Evolutionary conservation across 108 stramenopile species (phyloP).

Genomic region (Chaetoceros tenuissimus): DNA sequence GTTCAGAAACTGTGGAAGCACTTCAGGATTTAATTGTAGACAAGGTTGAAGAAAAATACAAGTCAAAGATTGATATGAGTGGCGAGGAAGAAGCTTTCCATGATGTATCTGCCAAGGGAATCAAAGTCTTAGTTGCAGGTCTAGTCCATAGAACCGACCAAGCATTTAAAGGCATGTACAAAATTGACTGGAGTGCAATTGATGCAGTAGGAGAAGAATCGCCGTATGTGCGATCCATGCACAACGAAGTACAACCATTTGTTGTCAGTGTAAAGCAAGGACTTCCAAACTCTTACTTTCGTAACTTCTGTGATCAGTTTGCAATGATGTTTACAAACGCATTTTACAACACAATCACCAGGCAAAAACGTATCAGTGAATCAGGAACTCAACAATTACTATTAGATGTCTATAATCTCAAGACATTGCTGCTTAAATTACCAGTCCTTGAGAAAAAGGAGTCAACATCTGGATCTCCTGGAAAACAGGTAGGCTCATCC

Average conservation of each 20-base stretch:
- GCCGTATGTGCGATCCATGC: conserved; percentile 82
- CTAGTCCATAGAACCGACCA: conserved; percentile 70
- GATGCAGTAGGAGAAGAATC: conserved; percentile 91
- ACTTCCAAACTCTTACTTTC: conserved; percentile 74
- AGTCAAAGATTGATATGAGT: conserved; percentile 75
- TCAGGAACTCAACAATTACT: conserved; percentile 93
- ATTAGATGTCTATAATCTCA: conserved; percentile 94
- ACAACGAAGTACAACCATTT: conserved; percentile 69
- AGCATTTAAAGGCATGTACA: conserved; percentile 59
- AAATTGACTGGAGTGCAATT: conserved; percentile 77
- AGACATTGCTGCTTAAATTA: conserved; percentile 85
- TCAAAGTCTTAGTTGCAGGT: conserved; percentile 84
- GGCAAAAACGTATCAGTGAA: conserved; percentile 85
- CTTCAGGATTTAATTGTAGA: conserved; percentile 90
- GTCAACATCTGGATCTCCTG: conserved; percentile 9
- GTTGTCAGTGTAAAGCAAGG: conserved; percentile 52
- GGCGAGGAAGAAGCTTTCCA: conserved; percentile 86
- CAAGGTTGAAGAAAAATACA: conserved; percentile 80
- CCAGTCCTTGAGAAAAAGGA: conserved; percentile 57
- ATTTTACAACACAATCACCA: conserved; percentile 63
- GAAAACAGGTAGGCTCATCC: conserved; percentile 35
- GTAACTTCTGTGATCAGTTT: conserved; percentile 95
- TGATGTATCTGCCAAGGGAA: conserved; percentile 84
- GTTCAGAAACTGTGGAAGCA: conserved; percentile 91
- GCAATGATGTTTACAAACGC: conserved; percentile 65